Evolutionary conservation across 768 basidiomycete genomes (phyloP).

Genomic region (Trametes maxima): DNA sequence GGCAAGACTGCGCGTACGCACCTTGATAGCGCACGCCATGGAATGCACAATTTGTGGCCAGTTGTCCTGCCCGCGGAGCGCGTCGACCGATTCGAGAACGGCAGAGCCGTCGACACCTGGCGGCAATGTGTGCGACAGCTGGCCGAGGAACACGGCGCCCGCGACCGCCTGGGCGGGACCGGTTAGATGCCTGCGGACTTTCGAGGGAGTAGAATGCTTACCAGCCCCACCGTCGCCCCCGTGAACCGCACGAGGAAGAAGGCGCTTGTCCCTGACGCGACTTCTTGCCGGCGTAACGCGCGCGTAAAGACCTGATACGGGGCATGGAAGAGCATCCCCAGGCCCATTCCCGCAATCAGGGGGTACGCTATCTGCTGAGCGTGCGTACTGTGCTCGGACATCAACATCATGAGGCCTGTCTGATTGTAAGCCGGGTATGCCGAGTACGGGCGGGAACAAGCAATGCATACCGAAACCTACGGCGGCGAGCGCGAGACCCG

Average conservation of each 20-base stretch:
- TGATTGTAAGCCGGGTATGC: background rate
- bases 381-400: slow-evolving; percentile 54
- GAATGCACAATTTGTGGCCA: slow-evolving; percentile 51
- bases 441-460: slow-evolving; percentile 11
- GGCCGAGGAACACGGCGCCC: slow-evolving; percentile 70
- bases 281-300: slow-evolving; percentile 62
- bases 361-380: slow-evolving; percentile 58
- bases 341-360: slow-evolving; percentile 71
- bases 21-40: slow-evolving; percentile 66
- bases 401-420: slow-evolving; percentile 66
- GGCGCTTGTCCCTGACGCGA: slow-evolving; percentile 81
- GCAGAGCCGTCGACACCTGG: slow-evolving; percentile 45
- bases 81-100: slow-evolving; percentile 53
- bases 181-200: slow-evolving; percentile 1
- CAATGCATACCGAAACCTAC: slow-evolving; percentile 68
- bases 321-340: slow-evolving; percentile 85
- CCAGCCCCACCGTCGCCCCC: slow-evolving; percentile 81
- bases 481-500: slow-evolving; percentile 65
- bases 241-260: slow-evolving; percentile 89
- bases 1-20: slow-evolving; percentile 29
- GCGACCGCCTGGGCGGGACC: slow-evolving; percentile 60
- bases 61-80: slow-evolving; percentile 48
- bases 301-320: slow-evolving; percentile 81
- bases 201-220: slow-evolving; percentile 37
- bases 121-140: slow-evolving; percentile 52